These are phyloP conservation scores for Harringtonia lauricola DNA, from an alignment of 2,329 filamentous ascomycete genomes.

Conservation along the genomic window DNA sequence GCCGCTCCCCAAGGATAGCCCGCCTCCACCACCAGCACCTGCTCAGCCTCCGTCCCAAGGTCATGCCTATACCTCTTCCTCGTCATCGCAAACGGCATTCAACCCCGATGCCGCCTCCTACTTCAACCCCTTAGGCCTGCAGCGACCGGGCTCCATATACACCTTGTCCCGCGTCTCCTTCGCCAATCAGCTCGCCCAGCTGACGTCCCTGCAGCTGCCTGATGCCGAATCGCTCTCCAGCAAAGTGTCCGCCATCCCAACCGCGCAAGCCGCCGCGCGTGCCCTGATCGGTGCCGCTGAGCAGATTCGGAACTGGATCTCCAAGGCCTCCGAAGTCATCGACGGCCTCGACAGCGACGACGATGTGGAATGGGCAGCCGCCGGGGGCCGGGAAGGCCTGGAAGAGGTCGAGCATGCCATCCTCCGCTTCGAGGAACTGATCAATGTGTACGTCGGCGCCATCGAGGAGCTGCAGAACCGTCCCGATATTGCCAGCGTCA, in stretches of 20 bases:
- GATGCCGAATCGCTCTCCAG: conserved; percentile 74
- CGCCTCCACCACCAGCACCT: conserved; percentile 23
- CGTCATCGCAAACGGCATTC: conserved; percentile 24
- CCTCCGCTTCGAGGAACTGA: conserved; percentile 72
- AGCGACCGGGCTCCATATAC: conserved; percentile 77
- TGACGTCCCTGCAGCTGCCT: conserved; percentile 82
- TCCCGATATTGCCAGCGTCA: conserved; percentile 61
- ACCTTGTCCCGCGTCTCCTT: conserved; percentile 88
- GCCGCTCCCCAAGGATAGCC: conserved; percentile 41
- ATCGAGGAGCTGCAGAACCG: conserved; percentile 84
- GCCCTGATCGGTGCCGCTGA: conserved; percentile 80
- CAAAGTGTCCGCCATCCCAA: conserved; percentile 75
- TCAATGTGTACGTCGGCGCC: conserved; percentile 87
- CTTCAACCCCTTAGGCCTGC: conserved; percentile 55
- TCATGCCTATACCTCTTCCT: not conserved
- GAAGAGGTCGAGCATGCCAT: conserved; percentile 67
- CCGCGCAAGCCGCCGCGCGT: conserved; percentile 70
- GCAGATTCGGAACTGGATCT: conserved; percentile 89
- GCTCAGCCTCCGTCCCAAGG: not conserved
- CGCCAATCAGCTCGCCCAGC: conserved; percentile 80
- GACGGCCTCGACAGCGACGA: conserved; percentile 86
- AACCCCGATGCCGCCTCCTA: conserved; percentile 45
- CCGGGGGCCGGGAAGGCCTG: conserved; percentile 70
- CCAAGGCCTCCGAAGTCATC: conserved; percentile 82
- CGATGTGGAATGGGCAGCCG: conserved; percentile 94